Evolutionary conservation across 257 asterid genomes (phyloP), one percentile per base, ranked within the genome.

Genomic region (Scutellaria galericulata): DNA sequence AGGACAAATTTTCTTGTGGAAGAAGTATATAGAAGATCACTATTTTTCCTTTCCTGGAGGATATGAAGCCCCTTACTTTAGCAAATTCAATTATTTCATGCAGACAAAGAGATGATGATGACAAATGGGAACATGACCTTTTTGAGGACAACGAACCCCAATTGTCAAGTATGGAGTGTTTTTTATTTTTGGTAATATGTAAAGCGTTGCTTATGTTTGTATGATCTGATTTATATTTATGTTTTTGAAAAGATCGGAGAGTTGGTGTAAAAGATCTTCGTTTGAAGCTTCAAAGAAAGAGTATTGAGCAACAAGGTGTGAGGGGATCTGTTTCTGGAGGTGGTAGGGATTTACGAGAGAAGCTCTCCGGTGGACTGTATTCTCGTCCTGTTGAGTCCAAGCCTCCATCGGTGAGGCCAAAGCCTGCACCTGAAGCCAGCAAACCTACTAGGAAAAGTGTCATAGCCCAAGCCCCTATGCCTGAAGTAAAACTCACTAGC

Each of bases 111-210:
- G 95, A 88, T 71, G 95, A 88, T 69, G 93, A 86, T 82, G 96
- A 84, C 79, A 93, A 93, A 81, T 93, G 98, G 98, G 88, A 85
- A 71, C 97, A 90, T 74, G 96, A 88, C 80, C 96, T 93, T 70
- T 93, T 82, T 22, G 87, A 86, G 55, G 76, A 75, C 63, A 70
- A 64, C 12, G 81, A 51, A 70, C 76, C 83, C 68, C 91, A 77
- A 59, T 71, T 81, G 72, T 82, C 86, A 77, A 85, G 98, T 90
- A 86, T 54, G 79, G 20, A 31, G 79, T 64, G 9, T 69, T 74
- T 18, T 41, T 41, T 10, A 18, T 47, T 8, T 55, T 41, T 55
- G 15, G 22, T 73, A n/a, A 24, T 27, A 35, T 50, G 31, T 59
- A 9, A 44, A 8, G 8, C 71, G 7, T 37, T 53, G 59, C 37